Base-by-base conservation (phyloP, 805 yeast genomes). In the Ogataea parapolymorpha region DNA sequence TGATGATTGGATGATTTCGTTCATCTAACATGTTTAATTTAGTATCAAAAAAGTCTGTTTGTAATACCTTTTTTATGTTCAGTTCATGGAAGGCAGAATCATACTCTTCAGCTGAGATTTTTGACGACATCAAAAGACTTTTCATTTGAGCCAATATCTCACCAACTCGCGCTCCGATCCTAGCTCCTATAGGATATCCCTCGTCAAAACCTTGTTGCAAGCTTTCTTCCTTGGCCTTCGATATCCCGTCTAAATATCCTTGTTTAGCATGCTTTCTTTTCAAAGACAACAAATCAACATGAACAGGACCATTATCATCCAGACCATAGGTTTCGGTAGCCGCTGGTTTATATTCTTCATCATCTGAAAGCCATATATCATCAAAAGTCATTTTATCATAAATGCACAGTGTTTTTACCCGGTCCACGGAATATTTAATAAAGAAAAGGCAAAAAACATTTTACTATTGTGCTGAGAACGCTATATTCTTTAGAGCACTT, bases 171-270 rank as follows among this genome's bases (percentile, higher is more conserved):
- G 74, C 63, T 0, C 95, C 97, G 2, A 89, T 46, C 2, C 55
- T 56, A 0, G 93, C 87, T 1, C 98, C 98, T 2, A 65, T 54
- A 0, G 86, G 87, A 50, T 79, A 90, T 0, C 91, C 91, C 2
- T 66, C 71, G 58, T 90, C 95, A 55, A 91, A 90, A 0, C 96
- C 96, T 10, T 66, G 55, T 56, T 90, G 97, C 17, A 88, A 64
- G 29, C 82, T 76, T 6, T 63, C 61, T 49, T 85, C 95, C 52
- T 86, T 82, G 4, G 87, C 77, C 12, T 59, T 62, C 1, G 86
- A 69, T 5, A 90, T 55, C 0, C 97, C 98, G 45, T 84, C 95
- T 4, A 87, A 62, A 51, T 86, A 90, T 0, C 97, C 98, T 47
- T 82, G 82, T 48, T 85, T 85, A 7, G 70, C 70, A 56, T 90